A percentile compares a stretch with the other conserved stretches of the same genome.
Evolutionary conservation across 805 yeast species (phyloP).

Genomic region (Hanseniaspora occidentalis): DNA sequence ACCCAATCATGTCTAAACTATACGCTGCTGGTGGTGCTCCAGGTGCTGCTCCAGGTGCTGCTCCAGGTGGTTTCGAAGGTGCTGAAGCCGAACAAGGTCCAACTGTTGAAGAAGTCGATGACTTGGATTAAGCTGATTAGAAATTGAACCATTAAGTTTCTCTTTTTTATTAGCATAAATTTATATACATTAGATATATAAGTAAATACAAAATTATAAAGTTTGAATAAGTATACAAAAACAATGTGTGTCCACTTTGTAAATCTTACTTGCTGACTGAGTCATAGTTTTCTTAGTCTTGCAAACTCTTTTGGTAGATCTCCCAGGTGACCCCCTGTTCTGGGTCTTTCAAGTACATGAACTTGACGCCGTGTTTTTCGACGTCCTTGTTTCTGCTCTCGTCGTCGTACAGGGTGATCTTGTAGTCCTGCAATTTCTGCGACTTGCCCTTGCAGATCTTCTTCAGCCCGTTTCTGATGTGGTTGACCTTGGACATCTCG

Average conservation of each 20-base stretch:
- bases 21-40: constrained; percentile 86
- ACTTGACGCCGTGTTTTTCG: constrained; percentile 53
- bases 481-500: constrained; percentile 43
- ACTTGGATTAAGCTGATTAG: constrained; percentile 5
- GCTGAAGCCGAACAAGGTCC: constrained; percentile 58
- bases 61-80: constrained; percentile 51
- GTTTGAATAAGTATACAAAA: no score
- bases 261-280: no score
- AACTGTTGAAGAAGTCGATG: constrained; percentile 71
- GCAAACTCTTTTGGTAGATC: constrained; percentile 33
- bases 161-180: not conserved
- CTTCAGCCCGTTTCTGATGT: constrained; percentile 43
- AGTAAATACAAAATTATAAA: not conserved
- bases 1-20: constrained; percentile 95
- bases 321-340: constrained; percentile 42
- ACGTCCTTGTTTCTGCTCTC: constrained; percentile 72
- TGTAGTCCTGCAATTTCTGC: constrained; percentile 20
- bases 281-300: constrained; percentile 8
- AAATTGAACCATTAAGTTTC: not conserved
- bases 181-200: constrained; percentile 1
- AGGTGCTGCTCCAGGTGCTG: constrained; percentile 61
- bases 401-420: constrained; percentile 56
- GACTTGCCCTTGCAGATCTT: constrained; percentile 37
- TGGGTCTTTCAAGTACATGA: constrained; percentile 50
- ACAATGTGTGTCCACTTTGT: no score